Evolutionary conservation across 106 monocot genomes (phyloP).

Genomic region (Allium sativum): DNA sequence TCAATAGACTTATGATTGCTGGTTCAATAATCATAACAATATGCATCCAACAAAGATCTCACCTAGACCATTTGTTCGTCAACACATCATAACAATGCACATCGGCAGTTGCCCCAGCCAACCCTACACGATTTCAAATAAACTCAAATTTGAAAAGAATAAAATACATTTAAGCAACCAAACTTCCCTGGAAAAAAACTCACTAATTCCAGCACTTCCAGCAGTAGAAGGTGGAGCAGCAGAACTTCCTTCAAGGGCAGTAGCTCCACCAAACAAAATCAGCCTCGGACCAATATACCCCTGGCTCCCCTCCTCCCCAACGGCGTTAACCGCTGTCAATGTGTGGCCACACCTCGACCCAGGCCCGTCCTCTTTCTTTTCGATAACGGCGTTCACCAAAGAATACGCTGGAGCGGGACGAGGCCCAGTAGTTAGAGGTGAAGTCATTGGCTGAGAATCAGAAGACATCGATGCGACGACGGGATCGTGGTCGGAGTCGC

Average conservation of each 20-base stretch:
- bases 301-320: constrained; percentile 74
- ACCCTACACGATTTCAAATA: constrained; percentile 39
- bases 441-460: neutral
- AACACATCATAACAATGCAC: constrained; percentile 94
- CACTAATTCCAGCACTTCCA: constrained; percentile 91
- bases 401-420: constrained; percentile 78
- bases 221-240: constrained; percentile 72
- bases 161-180: neutral
- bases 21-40: too few species aligned
- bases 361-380: constrained; percentile 91
- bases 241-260: constrained; percentile 85
- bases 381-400: constrained; percentile 51
- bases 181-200: constrained; percentile 4
- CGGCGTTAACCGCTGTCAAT: constrained; percentile 70
- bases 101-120: constrained; percentile 97
- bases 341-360: constrained; percentile 95
- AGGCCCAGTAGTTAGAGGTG: constrained; percentile 29
- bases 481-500: constrained; percentile 29
- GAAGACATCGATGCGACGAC: constrained; percentile 9
- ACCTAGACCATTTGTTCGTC: constrained; percentile 93
- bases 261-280: constrained; percentile 92
- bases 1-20: too few species aligned
- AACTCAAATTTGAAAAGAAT: neutral
- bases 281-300: constrained; percentile 76
- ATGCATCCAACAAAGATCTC: constrained; percentile 2